Conservation (phyloP, 331 rosid genomes). For the Rosa hybrid region DNA sequence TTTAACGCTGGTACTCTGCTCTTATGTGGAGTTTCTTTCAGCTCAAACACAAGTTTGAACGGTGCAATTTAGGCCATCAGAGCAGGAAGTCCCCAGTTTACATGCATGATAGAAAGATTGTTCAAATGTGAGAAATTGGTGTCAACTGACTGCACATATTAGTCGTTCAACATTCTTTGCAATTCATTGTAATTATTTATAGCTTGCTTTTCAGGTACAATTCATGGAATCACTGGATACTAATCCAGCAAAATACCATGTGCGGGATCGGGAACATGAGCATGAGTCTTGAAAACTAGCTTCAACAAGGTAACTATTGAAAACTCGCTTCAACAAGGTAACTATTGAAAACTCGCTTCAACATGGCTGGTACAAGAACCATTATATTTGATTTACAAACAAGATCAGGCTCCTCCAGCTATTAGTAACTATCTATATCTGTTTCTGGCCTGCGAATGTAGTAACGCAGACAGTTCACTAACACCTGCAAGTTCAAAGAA, state of each 20-base stretch:
- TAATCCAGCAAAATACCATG: constrained; percentile 1
- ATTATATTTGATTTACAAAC: constrained; percentile 3
- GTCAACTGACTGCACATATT: background rate
- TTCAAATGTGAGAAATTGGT: background rate
- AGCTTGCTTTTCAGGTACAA: background rate
- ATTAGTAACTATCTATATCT: constrained; percentile 76
- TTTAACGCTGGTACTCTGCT: background rate
- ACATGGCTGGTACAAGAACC: constrained; percentile 5
- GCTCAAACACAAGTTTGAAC: background rate
- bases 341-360: background rate
- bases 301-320: background rate
- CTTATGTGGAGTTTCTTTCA: background rate
- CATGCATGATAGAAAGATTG: background rate
- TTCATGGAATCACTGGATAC: background rate
- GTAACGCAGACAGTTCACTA: constrained; percentile 89
- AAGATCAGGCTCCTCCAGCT: background rate
- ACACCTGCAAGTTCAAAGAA: constrained; percentile 53
- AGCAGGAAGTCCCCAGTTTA: background rate
- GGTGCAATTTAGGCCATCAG: background rate
- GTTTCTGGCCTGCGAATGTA: constrained; percentile 94
- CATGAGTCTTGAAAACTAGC: background rate
- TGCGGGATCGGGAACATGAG: background rate
- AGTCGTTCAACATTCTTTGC: background rate
- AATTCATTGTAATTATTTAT: constrained; percentile 4
- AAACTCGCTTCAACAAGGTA: constrained; percentile 2